A percentile compares a stretch with the other conserved stretches of the same genome.
phyloP scores from a whole-genome alignment of 108 stramenopile species.

The Pinguiococcus pyrenoidosus region DNA sequence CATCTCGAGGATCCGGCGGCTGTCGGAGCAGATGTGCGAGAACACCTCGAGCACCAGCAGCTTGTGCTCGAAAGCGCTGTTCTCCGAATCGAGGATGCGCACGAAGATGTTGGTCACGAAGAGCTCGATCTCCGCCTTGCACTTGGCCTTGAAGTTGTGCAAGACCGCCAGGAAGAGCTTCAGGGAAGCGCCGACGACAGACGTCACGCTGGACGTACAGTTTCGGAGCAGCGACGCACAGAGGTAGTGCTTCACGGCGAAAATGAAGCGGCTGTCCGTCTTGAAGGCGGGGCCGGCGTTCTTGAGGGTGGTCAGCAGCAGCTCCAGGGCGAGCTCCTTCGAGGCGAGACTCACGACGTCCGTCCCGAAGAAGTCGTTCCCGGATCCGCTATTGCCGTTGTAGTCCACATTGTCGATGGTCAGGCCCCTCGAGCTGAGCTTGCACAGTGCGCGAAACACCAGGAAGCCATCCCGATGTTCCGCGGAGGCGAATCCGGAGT shows the following conservation, averaged over 20 bases:
- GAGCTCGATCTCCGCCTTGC: constrained; percentile 81
- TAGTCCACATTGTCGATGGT: too few species aligned
- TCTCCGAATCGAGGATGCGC: constrained; percentile 71
- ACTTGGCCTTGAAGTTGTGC: constrained; percentile 57
- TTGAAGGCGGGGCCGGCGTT: constrained; percentile 43
- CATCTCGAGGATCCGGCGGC: constrained; percentile 62
- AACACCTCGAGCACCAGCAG: constrained; percentile 66
- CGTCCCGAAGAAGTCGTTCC: too few species aligned
- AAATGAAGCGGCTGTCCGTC: constrained; percentile 52
- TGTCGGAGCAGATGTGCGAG: constrained; percentile 63
- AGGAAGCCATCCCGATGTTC: constrained; percentile 77
- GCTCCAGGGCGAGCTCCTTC: constrained; percentile 72
- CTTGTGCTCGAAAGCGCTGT: constrained; percentile 68
- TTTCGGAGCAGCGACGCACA: constrained; percentile 74
- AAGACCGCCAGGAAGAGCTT: constrained; percentile 70
- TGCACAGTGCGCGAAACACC: constrained; percentile 68
- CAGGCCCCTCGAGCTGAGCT: constrained; percentile 23
- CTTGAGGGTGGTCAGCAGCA: constrained; percentile 58
- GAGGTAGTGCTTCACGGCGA: constrained; percentile 66
- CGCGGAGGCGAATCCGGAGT: constrained; percentile 52
- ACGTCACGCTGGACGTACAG: constrained; percentile 54
- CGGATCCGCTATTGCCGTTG: too few species aligned
- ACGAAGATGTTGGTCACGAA: constrained; percentile 90
- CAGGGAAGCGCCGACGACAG: constrained; percentile 61
- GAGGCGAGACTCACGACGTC: too few species aligned